These are phyloP conservation scores for rapeseed (Brassica napus) DNA, from an alignment of 345 rosid genomes.

Conservation along the genomic window DNA sequence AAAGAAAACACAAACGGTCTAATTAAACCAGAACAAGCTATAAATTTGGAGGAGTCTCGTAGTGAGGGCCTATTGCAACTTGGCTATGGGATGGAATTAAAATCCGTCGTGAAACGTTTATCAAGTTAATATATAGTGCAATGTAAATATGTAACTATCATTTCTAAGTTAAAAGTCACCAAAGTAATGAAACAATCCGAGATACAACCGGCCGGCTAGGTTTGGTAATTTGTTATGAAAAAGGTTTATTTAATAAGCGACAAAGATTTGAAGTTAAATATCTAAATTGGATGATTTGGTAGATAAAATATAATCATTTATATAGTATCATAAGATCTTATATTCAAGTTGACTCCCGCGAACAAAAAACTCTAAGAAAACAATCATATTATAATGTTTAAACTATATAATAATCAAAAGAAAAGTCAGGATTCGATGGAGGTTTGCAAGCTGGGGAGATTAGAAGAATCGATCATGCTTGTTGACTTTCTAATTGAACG, in stretches of 20 bases:
- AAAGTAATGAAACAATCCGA: background rate
- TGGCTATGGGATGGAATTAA: background rate
- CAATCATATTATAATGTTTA: background rate
- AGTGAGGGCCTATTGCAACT: background rate
- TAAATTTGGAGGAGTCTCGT: background rate
- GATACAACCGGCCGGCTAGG: slow-evolving; percentile 12
- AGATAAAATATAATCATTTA: background rate
- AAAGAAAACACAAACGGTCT: background rate
- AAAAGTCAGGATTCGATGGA: slow-evolving; percentile 30
- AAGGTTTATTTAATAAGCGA: background rate
- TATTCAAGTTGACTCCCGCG: slow-evolving; percentile 37
- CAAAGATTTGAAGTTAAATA: slow-evolving; percentile 20
- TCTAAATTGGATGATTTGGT: slow-evolving; percentile 6
- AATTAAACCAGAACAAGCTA: background rate
- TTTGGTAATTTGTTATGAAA: slow-evolving; percentile 13
- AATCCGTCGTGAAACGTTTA: background rate
- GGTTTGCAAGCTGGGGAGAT: slow-evolving; percentile 45
- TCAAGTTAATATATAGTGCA: too few relatives aligned
- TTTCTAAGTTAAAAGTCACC: background rate
- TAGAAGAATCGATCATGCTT: slow-evolving; percentile 30
- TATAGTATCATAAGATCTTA: slow-evolving; percentile 2
- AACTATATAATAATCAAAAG: background rate
- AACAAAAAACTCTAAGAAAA: slow-evolving; percentile 27
- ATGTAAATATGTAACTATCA: too few relatives aligned
- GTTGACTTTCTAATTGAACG: slow-evolving; percentile 37